A percentile compares a stretch with the other conserved stretches of the same genome.
Conservation (phyloP, 2,329 filamentous ascomycete species). For the Rutstroemia sp. region DNA sequence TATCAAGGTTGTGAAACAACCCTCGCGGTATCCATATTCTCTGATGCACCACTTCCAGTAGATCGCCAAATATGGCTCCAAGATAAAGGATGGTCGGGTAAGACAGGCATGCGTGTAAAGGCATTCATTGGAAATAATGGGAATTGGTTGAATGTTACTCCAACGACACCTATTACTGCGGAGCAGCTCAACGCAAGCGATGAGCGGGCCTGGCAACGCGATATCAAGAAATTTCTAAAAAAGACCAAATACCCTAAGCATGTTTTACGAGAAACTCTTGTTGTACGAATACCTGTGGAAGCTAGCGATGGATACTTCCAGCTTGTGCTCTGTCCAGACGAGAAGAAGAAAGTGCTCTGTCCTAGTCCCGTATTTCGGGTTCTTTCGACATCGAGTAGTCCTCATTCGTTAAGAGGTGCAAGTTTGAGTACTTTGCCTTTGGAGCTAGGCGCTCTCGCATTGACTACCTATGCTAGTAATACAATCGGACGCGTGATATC, state of each 20-base stretch:
- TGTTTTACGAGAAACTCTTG: constrained; percentile 51
- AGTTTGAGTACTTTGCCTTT: constrained; percentile 58
- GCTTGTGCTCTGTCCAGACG: constrained; percentile 51
- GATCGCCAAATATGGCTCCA: constrained; percentile 61
- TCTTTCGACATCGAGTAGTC: constrained; percentile 56
- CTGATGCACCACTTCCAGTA: constrained; percentile 46
- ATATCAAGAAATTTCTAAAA: constrained; percentile 56
- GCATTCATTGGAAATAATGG: constrained; percentile 51
- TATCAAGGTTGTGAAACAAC: constrained; percentile 59
- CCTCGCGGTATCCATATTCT: constrained; percentile 57
- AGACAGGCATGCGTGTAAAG: constrained; percentile 60
- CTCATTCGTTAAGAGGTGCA: constrained; percentile 55
- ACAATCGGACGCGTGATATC: constrained; percentile 40
- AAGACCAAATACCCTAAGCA: constrained; percentile 43
- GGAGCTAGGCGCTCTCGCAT: constrained; percentile 54
- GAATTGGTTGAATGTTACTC: constrained; percentile 63
- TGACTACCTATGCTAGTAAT: constrained; percentile 31
- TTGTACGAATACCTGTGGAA: constrained; percentile 56
- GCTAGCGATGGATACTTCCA: constrained; percentile 63
- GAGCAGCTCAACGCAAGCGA: constrained; percentile 47
- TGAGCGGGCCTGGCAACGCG: constrained; percentile 61
- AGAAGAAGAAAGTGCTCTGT: constrained; percentile 52
- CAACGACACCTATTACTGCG: constrained; percentile 37
- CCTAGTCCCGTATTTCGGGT: constrained; percentile 61
- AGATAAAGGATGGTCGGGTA: constrained; percentile 59